Evolutionary conservation across 73 alveolate species (phyloP).

Genomic region (Paramecium caudatum): DNA sequence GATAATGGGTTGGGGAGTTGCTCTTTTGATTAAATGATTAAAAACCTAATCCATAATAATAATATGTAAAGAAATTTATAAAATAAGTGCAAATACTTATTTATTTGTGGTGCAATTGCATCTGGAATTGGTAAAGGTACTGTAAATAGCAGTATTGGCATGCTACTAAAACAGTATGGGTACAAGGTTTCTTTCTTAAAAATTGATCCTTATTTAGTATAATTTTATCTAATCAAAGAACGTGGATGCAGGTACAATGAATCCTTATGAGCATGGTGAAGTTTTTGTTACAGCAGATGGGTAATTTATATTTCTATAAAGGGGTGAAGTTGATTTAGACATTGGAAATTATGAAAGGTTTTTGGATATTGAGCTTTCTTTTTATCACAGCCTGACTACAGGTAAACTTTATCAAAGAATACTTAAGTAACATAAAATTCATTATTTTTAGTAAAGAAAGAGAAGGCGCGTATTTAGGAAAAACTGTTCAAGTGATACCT

Average conservation of each 20-base stretch:
- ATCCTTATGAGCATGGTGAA: slow-evolving; percentile 89
- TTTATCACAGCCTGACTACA: slow-evolving; percentile 79
- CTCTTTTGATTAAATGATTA: slow-evolving; percentile 59
- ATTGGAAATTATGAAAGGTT: slow-evolving; percentile 87
- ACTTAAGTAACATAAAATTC: not conserved
- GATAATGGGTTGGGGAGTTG: slow-evolving; percentile 64
- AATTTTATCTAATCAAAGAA: slow-evolving; percentile 17
- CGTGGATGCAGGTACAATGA: slow-evolving; percentile 90
- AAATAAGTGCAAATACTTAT: slow-evolving; percentile 68
- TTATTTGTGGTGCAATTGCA: slow-evolving; percentile 83
- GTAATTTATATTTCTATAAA: not conserved
- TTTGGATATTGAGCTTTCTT: slow-evolving; percentile 73
- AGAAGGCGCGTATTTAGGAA: slow-evolving; percentile 84
- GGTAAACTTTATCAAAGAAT: slow-evolving; percentile 80
- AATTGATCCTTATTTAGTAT: slow-evolving; percentile 86
- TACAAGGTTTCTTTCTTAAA: slow-evolving; percentile 78
- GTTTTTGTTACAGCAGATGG: slow-evolving; percentile 85
- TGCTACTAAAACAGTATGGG: slow-evolving; percentile 78
- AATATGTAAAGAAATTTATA: slow-evolving; percentile 3
- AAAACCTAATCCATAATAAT: slow-evolving; percentile 62
- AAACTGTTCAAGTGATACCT: slow-evolving; percentile 85
- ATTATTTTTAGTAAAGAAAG: slow-evolving; percentile 68
- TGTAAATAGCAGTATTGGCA: slow-evolving; percentile 78
- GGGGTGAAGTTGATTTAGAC: slow-evolving; percentile 87
- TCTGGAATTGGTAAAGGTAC: slow-evolving; percentile 86